Base-by-base conservation (phyloP, 371 early-diverging fungal genomes). In the Umbelopsis sp. region DNA sequence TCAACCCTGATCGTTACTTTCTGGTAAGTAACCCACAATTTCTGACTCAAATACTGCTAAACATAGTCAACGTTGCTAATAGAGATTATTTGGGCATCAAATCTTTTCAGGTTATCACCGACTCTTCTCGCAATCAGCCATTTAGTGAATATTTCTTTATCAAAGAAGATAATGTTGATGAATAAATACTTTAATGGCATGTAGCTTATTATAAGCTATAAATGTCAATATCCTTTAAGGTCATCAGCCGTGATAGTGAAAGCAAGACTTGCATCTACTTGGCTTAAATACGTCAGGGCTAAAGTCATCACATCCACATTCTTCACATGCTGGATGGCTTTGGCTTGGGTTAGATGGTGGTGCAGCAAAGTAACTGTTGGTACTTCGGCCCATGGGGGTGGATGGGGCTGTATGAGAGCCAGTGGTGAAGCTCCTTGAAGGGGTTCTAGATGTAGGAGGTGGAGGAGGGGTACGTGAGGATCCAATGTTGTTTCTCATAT, bases 391-490 rank as follows among this genome's bases (percentile, higher is more conserved):
- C 35, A 57, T 4, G 16, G 57, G 57, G 12, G 57, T 57, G 9
- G 57, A 14, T 16, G 57, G 57, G 7, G 57, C 57, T 16, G 57
- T 57, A 57, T 57, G 57, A 32, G 57, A 57, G 9, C 57, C 57
- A 14, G 57, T 57, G 5, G 57, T 57, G n/a, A 57, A 57, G 14
- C 57, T 57, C 57, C 57, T 29, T 35, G 57, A 57, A 32, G 57
- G 57, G 35, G 57, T 57, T 57, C 57, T 57, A 37, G 57, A 9
- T 12, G 57, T 18, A 18, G 57, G 57, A 35, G 57, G 57, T 37
- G 57, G 57, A 57, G 57, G 57, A 57, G 57, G 57, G 18, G 57
- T 57, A 35, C 57, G 57, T 29, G 57, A 35, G 35, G 57, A 57
- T 25, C 57, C 57, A 57, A 57, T 57, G 35, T 57, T 57, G 3